phyloP scores from a whole-genome alignment of 768 basidiomycete species.

The Crassisporium funariophilum region DNA sequence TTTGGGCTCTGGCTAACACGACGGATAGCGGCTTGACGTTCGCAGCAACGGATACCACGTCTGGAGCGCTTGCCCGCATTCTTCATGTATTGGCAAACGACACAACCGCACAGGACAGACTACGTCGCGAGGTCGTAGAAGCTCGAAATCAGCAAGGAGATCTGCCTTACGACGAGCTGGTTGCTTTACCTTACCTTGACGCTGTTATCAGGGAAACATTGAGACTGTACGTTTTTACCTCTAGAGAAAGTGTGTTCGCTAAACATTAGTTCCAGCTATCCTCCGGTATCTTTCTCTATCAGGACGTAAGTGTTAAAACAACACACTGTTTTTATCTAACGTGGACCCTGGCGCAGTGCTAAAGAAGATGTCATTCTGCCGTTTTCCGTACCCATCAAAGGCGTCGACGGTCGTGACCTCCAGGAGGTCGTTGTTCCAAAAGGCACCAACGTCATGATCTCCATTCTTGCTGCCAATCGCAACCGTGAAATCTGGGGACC shows the following conservation, averaged over 20 bases:
- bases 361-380: constrained; percentile 29
- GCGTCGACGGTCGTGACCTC: constrained; percentile 35
- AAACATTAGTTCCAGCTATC: constrained; percentile 24
- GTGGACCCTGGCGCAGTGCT: constrained; percentile 25
- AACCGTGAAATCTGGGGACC: constrained; percentile 42
- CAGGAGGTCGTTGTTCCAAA: constrained; percentile 39
- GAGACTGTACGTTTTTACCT: constrained; percentile 29
- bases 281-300: constrained; percentile 20
- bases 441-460: constrained; percentile 40
- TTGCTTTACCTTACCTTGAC: constrained; percentile 39
- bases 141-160: constrained; percentile 25
- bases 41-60: constrained; percentile 46
- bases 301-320: constrained; percentile 20
- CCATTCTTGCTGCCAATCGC: constrained; percentile 33
- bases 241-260: constrained; percentile 8
- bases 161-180: constrained; percentile 41
- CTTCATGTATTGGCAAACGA: constrained; percentile 35
- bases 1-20: not conserved
- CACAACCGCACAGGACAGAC: constrained; percentile 37
- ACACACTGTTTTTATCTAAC: not conserved
- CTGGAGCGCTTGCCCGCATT: constrained; percentile 35
- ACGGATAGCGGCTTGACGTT: constrained; percentile 36
- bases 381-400: constrained; percentile 39
- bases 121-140: constrained; percentile 36
- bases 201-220: constrained; percentile 43